These are phyloP conservation scores for Candida adriatica DNA, from an alignment of 805 yeast genomes.

Conservation along the genomic window DNA sequence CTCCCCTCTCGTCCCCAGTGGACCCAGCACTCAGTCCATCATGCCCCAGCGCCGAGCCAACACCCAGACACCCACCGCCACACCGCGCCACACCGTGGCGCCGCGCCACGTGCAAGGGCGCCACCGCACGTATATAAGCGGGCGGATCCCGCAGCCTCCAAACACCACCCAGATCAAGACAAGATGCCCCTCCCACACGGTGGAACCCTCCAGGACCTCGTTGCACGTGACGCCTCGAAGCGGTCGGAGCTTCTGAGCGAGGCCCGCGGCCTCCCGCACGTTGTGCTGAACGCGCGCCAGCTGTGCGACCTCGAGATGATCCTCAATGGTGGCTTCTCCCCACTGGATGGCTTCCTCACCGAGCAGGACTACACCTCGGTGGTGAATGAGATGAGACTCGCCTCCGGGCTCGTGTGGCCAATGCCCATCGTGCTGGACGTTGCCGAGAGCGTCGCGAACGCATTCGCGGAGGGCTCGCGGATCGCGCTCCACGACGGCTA, in stretches of 20 bases:
- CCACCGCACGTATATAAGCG: too few species aligned
- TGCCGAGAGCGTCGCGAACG: constrained; percentile 36
- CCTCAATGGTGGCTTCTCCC: constrained; percentile 92
- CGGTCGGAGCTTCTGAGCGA: constrained; percentile 52
- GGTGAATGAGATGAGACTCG: constrained; percentile 60
- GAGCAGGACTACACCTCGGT: constrained; percentile 61
- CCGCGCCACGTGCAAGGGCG: too few species aligned
- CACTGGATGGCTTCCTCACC: constrained; percentile 57
- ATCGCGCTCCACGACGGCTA: constrained; percentile 76
- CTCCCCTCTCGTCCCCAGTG: too few species aligned
- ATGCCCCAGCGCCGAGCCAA: too few species aligned
- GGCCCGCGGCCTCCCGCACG: constrained; percentile 38
- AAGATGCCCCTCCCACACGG: constrained; percentile 81
- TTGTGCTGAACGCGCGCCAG: constrained; percentile 74
- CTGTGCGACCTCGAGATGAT: constrained; percentile 90
- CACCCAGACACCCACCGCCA: too few species aligned
- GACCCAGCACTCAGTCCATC: too few species aligned
- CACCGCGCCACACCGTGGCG: too few species aligned
- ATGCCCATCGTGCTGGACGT: constrained; percentile 91
- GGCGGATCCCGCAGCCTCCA: too few species aligned
- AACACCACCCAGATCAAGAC: background rate
- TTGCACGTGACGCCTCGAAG: constrained; percentile 69
- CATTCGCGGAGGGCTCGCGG: constrained; percentile 48
- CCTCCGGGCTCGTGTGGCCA: constrained; percentile 79
- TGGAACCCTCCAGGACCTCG: constrained; percentile 78